These are phyloP conservation scores for Gossypium turneri DNA, from an alignment of 345 rosid species.

Conservation along the genomic window DNA sequence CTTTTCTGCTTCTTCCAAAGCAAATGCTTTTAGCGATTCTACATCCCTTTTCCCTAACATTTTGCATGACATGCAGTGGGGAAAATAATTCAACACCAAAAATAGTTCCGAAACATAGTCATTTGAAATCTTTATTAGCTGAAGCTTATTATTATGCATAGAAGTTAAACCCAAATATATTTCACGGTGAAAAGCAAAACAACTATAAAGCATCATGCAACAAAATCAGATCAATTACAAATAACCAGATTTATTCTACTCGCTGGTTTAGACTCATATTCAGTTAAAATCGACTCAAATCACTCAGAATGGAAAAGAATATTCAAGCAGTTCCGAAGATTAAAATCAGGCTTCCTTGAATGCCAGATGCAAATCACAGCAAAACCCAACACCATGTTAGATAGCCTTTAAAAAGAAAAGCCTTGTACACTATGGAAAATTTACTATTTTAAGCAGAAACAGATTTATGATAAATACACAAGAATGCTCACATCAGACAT, in stretches of 20 bases:
- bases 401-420: conserved; percentile 3
- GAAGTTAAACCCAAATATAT: neutral
- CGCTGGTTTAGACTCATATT: neutral
- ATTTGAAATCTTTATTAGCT: neutral
- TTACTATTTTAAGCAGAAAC: neutral
- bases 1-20: conserved; percentile 80
- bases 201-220: neutral
- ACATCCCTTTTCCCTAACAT: conserved; percentile 64
- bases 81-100: neutral
- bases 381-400: neutral
- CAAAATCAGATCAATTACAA: neutral
- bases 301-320: neutral
- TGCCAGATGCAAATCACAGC: neutral
- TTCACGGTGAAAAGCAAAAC: neutral
- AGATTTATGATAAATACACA: neutral
- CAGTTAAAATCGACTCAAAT: neutral
- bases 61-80: neutral
- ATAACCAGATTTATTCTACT: neutral
- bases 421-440: neutral
- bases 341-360: neutral
- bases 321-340: neutral
- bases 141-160: neutral
- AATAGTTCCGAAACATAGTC: neutral
- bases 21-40: conserved; percentile 69
- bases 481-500: neutral